phyloP scores from a whole-genome alignment of 257 asterid genomes.

The Schizonepeta tenuifolia region DNA sequence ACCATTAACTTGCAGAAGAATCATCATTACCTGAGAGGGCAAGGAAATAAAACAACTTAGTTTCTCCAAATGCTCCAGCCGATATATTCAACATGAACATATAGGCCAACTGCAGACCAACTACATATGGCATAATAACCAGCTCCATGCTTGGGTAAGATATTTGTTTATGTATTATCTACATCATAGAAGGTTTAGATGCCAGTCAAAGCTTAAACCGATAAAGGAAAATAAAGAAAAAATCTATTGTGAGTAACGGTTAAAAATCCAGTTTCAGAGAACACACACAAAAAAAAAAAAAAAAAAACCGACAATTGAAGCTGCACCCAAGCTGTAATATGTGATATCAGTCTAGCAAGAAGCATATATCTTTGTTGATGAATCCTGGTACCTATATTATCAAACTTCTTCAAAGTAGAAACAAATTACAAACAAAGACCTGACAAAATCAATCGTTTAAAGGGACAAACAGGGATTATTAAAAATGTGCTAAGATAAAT shows the following conservation, averaged over 20 bases:
- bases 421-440: background rate
- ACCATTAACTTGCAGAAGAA: background rate
- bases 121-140: background rate
- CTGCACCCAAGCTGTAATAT: background rate
- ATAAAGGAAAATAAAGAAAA: too few relatives aligned
- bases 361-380: constrained; percentile 1
- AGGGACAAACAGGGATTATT: background rate
- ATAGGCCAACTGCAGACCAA: background rate
- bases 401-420: constrained; percentile 12
- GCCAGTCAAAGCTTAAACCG: background rate
- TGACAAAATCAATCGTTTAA: constrained; percentile 20
- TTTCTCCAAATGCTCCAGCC: constrained; percentile 16
- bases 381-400: constrained; percentile 12
- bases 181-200: background rate
- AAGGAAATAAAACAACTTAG: background rate
- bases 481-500: background rate
- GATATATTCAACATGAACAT: background rate
- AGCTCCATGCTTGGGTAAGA: background rate
- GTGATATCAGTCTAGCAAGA: constrained; percentile 14
- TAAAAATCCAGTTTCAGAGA: background rate
- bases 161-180: background rate
- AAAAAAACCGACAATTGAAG: background rate
- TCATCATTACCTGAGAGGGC: constrained; percentile 10
- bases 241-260: background rate
- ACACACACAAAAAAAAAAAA: too few relatives aligned